Percentiles rank a stretch among this genome's conserved stretches.
Conservation (phyloP, 2,329 filamentous ascomycete genomes). For the Ceratocystis huliohia region DNA sequence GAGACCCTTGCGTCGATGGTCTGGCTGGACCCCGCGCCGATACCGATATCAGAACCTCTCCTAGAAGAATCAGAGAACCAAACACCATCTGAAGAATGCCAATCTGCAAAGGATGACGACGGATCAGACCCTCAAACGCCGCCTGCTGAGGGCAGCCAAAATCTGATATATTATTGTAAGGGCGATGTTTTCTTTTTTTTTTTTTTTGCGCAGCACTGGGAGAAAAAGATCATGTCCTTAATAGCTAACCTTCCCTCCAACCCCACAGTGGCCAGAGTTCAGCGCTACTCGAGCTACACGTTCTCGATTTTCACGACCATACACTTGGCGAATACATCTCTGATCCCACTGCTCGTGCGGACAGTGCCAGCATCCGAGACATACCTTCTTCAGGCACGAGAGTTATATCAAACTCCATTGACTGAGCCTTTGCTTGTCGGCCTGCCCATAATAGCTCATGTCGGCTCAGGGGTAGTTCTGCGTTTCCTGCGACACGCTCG, state of each 20-base stretch:
- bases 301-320: constrained; percentile 64
- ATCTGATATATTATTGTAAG: constrained; percentile 57
- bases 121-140: constrained; percentile 39
- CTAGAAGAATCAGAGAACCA: constrained; percentile 37
- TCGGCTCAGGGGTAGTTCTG: constrained; percentile 63
- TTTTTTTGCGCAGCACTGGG: neutral
- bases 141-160: constrained; percentile 28
- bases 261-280: constrained; percentile 54
- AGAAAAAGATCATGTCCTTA: neutral
- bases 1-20: constrained; percentile 41
- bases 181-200: constrained; percentile 23
- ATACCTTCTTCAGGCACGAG: constrained; percentile 80
- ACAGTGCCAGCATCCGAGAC: constrained; percentile 65
- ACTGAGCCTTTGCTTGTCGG: constrained; percentile 70
- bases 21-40: constrained; percentile 71
- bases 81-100: constrained; percentile 28
- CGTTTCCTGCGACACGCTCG: constrained; percentile 62
- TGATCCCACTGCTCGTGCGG: constrained; percentile 63
- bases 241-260: neutral
- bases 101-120: constrained; percentile 31
- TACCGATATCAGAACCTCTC: constrained; percentile 55
- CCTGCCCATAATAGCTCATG: constrained; percentile 60
- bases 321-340: constrained; percentile 68
- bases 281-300: constrained; percentile 81
- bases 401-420: constrained; percentile 76